Base-by-base conservation (phyloP, 2,329 filamentous ascomycete genomes). In the Zymoseptoria pseudotritici region DNA sequence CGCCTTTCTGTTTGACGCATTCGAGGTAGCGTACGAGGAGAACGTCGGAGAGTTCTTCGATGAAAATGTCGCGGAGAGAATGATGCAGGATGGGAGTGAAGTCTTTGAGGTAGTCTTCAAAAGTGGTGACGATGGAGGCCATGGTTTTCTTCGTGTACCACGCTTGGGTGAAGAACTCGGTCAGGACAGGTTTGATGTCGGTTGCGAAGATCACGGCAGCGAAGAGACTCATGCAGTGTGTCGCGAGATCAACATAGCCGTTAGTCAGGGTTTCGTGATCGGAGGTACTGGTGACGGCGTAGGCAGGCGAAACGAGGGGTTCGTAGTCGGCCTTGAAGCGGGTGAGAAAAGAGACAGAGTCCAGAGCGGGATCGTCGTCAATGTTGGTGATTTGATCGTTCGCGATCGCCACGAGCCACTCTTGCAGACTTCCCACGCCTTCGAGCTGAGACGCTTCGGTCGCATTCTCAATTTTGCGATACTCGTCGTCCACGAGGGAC, bases 321-420 rank as follows among this genome's bases (percentile, higher is more conserved):
- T 90, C 88, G 71, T 95, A 88, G 70, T 94, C 90, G 67, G 87
- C 85, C 67, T 86, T 86, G 83, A 97, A 97, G 69, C 88, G 87
- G 3, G 90, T 87, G 55, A 97, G 82, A 77, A 97, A 97, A 29
- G 89, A 90, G 24, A 89, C 79, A 31, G 88, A 86, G 61, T 84
- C 85, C 62, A 90, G 88, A 66, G 88, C 88, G 71, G 82, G 77
- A 46, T 74, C 73, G 58, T 97, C 95, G 74, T 97, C 94, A 70
- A 99, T 96, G 75, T 91, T 97, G 59, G 92, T 92, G 72, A 99
- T 97, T 75, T 99, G 94, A 76, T 99, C 94, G 77, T 99, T 99
- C 67, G 95, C 94, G 59, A 95, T 91, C 53, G 94, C 92, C 57
- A 99, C 86, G 58, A 99, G 87, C 91, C 93, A 99, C 77, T 99